These are phyloP conservation scores for Lactifluus echinatus DNA, from an alignment of 768 basidiomycete genomes.

Conservation along the genomic window DNA sequence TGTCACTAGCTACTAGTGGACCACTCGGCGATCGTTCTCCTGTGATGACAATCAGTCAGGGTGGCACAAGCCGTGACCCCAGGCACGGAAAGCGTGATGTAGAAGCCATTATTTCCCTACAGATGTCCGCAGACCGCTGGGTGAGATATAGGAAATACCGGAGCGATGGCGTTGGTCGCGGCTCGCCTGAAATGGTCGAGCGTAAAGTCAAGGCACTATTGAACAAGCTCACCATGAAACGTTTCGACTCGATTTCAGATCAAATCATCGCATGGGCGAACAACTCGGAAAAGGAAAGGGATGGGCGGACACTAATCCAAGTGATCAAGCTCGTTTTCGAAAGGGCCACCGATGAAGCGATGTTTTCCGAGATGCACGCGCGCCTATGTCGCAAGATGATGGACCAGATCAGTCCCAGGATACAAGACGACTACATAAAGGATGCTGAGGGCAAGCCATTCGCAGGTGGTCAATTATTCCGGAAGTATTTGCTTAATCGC, in stretches of 20 bases:
- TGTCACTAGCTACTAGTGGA: conserved; percentile 26
- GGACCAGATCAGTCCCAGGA: conserved; percentile 81
- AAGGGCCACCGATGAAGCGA: conserved; percentile 93
- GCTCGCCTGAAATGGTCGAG: conserved; percentile 79
- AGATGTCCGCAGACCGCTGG: conserved; percentile 53
- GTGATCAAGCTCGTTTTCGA: conserved; percentile 96
- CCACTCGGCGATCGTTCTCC: conserved; percentile 43
- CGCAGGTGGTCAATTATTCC: conserved; percentile 88
- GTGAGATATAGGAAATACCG: too few relatives aligned
- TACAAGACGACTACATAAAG: conserved; percentile 83
- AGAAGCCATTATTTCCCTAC: conserved; percentile 23
- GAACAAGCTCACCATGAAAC: conserved; percentile 95
- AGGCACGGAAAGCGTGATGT: conserved; percentile 66
- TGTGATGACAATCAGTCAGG: too few relatives aligned
- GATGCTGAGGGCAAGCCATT: conserved; percentile 80
- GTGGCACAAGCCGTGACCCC: conserved; percentile 50
- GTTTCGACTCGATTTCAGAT: conserved; percentile 90
- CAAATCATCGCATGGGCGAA: conserved; percentile 96
- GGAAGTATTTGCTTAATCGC: conserved; percentile 91
- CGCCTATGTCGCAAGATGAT: conserved; percentile 92
- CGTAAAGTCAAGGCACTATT: conserved; percentile 87
- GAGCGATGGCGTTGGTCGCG: too few relatives aligned
- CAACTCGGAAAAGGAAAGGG: conserved; percentile 84
- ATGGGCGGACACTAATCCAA: conserved; percentile 89
- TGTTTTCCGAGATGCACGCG: conserved; percentile 97